These are phyloP conservation scores for Crucibulum laeve DNA, from an alignment of 768 basidiomycete species.

Conservation along the genomic window DNA sequence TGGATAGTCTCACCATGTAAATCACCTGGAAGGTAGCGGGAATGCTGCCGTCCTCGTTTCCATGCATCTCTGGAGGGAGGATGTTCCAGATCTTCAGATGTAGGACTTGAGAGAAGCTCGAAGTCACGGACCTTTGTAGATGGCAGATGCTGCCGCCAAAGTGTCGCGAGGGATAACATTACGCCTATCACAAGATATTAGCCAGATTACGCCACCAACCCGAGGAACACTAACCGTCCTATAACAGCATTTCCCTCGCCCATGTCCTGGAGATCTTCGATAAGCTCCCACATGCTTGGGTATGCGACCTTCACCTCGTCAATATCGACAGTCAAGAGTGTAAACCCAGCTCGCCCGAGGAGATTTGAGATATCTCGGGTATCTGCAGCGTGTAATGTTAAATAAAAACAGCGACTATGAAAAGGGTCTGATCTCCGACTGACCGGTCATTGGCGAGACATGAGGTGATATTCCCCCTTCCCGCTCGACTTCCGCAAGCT, in stretches of 20 bases:
- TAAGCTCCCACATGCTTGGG: conserved; percentile 93
- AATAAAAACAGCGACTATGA: not conserved
- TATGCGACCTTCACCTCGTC: conserved; percentile 91
- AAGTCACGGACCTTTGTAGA: conserved; percentile 85
- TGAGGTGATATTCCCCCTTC: conserved; percentile 97
- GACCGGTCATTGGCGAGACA: conserved; percentile 96
- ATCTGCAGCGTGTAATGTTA: conserved; percentile 44
- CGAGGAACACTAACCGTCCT: conserved; percentile 51
- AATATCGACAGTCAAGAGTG: conserved; percentile 88
- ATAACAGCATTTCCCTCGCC: conserved; percentile 92
- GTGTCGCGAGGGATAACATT: conserved; percentile 79
- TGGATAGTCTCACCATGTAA: conserved; percentile 66
- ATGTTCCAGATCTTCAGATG: not conserved
- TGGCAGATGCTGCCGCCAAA: conserved; percentile 84
- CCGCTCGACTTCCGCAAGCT: conserved; percentile 89
- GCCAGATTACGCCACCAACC: not conserved
- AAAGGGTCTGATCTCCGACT: conserved; percentile 15
- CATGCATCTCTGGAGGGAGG: conserved; percentile 65
- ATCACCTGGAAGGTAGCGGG: conserved; percentile 97
- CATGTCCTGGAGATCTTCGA: conserved; percentile 94
- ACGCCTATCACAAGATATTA: conserved; percentile 37
- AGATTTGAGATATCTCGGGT: conserved; percentile 92
- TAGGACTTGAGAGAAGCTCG: no score
- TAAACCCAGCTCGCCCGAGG: conserved; percentile 89
- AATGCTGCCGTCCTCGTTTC: conserved; percentile 75